These are phyloP conservation scores for Digitaria exilis DNA, from an alignment of 202 grass and related monocot genomes.

Conservation along the genomic window DNA sequence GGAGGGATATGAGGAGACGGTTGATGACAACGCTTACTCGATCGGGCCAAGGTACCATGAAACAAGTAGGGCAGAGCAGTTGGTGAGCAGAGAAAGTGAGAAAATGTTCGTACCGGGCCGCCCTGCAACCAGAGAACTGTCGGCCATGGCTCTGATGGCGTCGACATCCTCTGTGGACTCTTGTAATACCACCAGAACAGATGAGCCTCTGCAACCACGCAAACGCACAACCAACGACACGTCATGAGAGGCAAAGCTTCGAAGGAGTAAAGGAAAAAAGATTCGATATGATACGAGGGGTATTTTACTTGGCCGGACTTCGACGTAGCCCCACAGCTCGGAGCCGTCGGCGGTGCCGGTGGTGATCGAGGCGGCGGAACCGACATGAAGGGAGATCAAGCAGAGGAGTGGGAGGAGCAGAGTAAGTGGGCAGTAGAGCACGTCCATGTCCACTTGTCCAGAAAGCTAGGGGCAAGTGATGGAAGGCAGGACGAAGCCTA, in stretches of 20 bases:
- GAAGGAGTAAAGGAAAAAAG: not conserved
- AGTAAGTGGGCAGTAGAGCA: not conserved
- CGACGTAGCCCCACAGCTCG: constrained; percentile 79
- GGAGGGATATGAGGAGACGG: not conserved
- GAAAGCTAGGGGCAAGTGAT: no score
- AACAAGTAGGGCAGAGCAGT: not conserved
- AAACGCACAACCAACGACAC: no score
- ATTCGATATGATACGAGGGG: not conserved
- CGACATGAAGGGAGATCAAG: not conserved
- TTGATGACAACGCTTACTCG: not conserved
- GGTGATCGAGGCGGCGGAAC: not conserved
- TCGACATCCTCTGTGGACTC: constrained; percentile 55
- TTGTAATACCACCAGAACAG: constrained; percentile 95
- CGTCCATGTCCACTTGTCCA: constrained; percentile 49
- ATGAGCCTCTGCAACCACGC: constrained; percentile 56
- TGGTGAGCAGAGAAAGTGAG: not conserved
- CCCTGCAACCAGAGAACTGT: constrained; percentile 89
- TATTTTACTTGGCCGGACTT: constrained; percentile 71
- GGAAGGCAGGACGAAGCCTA: no score
- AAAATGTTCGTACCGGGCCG: constrained; percentile 51
- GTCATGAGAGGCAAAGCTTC: not conserved
- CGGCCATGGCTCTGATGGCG: constrained; percentile 54
- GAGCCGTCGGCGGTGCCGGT: constrained; percentile 50
- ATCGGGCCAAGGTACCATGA: not conserved
- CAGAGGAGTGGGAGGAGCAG: constrained; percentile 16